A percentile compares a stretch with the other conserved stretches of the same genome.
Evolutionary conservation across 2,329 filamentous ascomycete species (phyloP).

Genomic region (Diplodia corticola): DNA sequence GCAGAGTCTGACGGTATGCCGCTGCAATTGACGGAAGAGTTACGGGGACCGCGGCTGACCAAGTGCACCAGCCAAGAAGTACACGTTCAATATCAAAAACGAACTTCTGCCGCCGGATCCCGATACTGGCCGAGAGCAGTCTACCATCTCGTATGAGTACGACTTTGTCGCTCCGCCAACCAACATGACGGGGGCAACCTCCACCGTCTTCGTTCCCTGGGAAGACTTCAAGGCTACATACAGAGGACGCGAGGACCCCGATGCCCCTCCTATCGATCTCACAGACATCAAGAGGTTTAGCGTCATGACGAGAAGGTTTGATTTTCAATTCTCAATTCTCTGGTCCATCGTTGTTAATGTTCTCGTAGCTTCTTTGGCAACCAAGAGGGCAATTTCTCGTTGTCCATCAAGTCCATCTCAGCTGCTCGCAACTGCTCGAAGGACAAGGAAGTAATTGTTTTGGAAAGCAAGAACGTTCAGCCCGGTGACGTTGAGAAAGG

Average conservation of each 20-base stretch:
- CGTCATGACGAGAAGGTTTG: conserved; percentile 79
- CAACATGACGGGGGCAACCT: conserved; percentile 26
- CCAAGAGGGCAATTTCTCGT: conserved; percentile 67
- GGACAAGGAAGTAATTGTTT: background rate
- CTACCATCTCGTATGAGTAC: conserved; percentile 72
- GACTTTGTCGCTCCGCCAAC: conserved; percentile 52
- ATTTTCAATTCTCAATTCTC: conserved; percentile 13
- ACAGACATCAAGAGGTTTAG: conserved; percentile 65
- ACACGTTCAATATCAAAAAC: conserved; percentile 76
- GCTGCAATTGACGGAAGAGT: background rate
- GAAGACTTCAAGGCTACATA: conserved; percentile 69
- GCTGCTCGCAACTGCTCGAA: conserved; percentile 37
- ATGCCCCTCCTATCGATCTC: conserved; percentile 61
- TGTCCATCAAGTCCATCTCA: conserved; percentile 58
- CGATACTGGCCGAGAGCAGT: conserved; percentile 68
- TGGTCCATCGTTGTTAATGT: background rate
- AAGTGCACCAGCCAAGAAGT: conserved; percentile 54
- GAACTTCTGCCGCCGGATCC: conserved; percentile 57
- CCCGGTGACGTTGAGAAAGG: conserved; percentile 32
- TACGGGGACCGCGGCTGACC: background rate
- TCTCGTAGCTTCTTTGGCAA: conserved; percentile 69
- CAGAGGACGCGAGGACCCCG: conserved; percentile 64
- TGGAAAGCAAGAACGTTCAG: background rate
- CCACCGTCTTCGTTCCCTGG: conserved; percentile 62
- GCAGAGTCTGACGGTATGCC: conserved; percentile 53